Evolutionary conservation across 495 filamentous ascomycete genomes (phyloP), one percentile per base, ranked within the genome.

Genomic region (Lindgomyces ingoldianus): DNA sequence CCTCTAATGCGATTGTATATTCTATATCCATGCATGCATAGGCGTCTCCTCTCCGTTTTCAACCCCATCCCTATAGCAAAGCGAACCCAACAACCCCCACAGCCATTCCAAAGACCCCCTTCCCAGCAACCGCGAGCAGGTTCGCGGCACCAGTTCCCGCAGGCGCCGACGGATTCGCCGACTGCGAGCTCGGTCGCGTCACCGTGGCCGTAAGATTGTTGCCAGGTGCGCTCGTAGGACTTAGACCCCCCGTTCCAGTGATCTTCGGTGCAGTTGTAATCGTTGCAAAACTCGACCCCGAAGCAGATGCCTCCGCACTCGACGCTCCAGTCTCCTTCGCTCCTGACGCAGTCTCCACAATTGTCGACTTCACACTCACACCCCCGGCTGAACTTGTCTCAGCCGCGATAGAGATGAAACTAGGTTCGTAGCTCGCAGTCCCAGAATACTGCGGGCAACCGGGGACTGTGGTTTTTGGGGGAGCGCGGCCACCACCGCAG

Each of bases 401-500:
- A 6, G 33, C 33, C 33, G 33, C 33, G 14, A 39, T 14, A 39
- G 78, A 71, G 6, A 84, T 68, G 68, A 76, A 85, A 60, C 70
- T 78, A 3, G 83, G 78, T 22, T 76, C 75, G 57, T 82, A 78
- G 18, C 81, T 81, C 22, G 75, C 81, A 8, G 84, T 86, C 45
- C 85, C 85, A 1, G 68, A 71, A 73, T 89, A 89, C 14, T 60
- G 64, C 0, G 79, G 75, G 69, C 86, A 89, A 8, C 85, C 85
- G 0, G 85, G 85, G 26, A 84, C 80, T 29, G 78, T 78, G 19
- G 81, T 82, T 74, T 83, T 87, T 0, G 82, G 79, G 0, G 86
- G 85, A 10, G 84, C 85, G 45, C 81, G 78, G 22, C 84, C 85
- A 56, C 86, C 86, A 27, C 86, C 86, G 69, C 86, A 88, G 78